Evolutionary conservation across 2,329 filamentous ascomycete genomes (phyloP), one percentile per base, ranked within the genome.

Genomic region (Claviceps africana): DNA sequence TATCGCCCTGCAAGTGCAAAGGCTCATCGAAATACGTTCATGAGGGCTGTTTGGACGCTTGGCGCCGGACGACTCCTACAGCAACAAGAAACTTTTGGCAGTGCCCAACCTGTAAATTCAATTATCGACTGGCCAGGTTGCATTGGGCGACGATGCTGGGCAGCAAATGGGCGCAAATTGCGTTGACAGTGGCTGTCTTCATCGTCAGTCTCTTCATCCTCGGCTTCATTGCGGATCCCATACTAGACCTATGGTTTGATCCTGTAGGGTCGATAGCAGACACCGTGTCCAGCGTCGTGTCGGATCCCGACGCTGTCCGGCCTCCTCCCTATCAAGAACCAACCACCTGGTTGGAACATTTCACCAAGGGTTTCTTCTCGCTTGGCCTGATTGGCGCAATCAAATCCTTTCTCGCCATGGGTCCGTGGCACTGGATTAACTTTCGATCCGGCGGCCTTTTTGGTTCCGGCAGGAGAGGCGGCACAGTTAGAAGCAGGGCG

Each of bases 21-120:
- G 93, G 93, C 50, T 88, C 86, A 40, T 87, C 91, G 60, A 87
- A 87, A 70, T 96, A 95, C 68, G 89, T 97, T 25, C 93, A 98
- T 66, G 88, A 96, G 67, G 85, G 82, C 31, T 98, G 93, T 63
- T 74, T 98, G 48, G 81, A 86, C 61, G 75, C 79, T 11, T 97
- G 90, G 88, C 81, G 93, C 59, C 77, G 83, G 56, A 78, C 86
- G 44, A 81, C 88, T 62, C 85, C 86, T 0, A 62, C 67, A 30
- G 68, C 67, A 62, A 75, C 72, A 33, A 78, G 86, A 53, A 88
- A 90, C 60, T 94, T 83, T 64, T 95, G 85, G 80, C 78, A 86
- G 61, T 97, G 91, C 62, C 86, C 86, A 21, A 95, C 88, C 0
- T 97, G 91, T 68, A 76, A 81, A 35, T 96, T 93, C 68, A 76